Conservation (phyloP, 768 basidiomycete genomes). For the Kwoniella pini region DNA sequence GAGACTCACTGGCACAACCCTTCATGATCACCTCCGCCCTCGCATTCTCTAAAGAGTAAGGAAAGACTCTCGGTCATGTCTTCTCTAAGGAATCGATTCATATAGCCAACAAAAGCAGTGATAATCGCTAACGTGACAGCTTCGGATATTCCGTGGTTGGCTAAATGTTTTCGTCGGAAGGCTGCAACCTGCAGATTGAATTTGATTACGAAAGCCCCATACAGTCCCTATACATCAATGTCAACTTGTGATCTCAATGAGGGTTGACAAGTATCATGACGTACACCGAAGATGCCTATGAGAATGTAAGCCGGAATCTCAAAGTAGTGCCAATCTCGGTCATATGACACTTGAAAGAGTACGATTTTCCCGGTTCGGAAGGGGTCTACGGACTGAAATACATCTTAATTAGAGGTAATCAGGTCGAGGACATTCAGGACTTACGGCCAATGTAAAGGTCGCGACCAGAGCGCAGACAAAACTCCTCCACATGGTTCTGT, state of each 20-base stretch:
- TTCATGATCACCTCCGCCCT: constrained; percentile 85
- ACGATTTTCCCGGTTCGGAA: constrained; percentile 97
- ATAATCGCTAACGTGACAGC: constrained; percentile 81
- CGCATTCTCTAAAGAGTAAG: constrained; percentile 92
- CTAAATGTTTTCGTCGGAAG: constrained; percentile 87
- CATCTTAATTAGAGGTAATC: background rate
- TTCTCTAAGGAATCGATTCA: constrained; percentile 88
- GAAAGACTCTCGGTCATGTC: constrained; percentile 98
- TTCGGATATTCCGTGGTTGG: constrained; percentile 79
- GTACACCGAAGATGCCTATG: constrained; percentile 90
- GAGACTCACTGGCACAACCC: constrained; percentile 87
- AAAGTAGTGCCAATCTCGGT: constrained; percentile 98
- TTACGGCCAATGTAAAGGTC: constrained; percentile 88
- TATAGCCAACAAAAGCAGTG: constrained; percentile 89
- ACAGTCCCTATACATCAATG: constrained; percentile 69
- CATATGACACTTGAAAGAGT: constrained; percentile 96
- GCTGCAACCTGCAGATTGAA: constrained; percentile 94
- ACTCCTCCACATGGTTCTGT: constrained; percentile 97
- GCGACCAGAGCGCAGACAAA: constrained; percentile 97
- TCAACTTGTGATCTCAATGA: background rate
- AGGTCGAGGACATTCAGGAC: constrained; percentile 50
- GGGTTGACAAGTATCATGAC: constrained; percentile 36
- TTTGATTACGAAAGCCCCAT: constrained; percentile 95
- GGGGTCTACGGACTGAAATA: constrained; percentile 85
- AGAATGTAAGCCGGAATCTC: constrained; percentile 96